These are phyloP conservation scores for Cicer pinnatifidum DNA, from an alignment of 306 rosid species.

Conservation along the genomic window DNA sequence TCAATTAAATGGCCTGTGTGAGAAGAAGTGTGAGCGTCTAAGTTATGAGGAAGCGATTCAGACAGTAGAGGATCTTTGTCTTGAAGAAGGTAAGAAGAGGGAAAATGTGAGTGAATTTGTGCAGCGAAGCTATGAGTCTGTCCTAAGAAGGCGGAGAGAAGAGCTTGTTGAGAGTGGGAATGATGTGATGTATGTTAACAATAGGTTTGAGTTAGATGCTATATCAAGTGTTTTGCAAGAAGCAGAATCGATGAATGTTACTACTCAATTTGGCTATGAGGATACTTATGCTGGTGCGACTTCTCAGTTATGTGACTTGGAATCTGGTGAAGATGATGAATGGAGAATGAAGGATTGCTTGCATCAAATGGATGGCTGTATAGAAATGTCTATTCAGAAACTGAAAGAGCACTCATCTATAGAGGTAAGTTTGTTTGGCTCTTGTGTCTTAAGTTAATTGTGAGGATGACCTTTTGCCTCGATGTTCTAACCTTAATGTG, in stretches of 20 bases:
- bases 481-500: conserved; percentile 47
- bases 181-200: conserved; percentile 57
- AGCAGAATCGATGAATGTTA: conserved; percentile 69
- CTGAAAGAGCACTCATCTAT: conserved; percentile 79
- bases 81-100: conserved; percentile 84
- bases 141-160: conserved; percentile 74
- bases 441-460: conserved; percentile 29
- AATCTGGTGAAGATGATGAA: conserved; percentile 83
- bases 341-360: conserved; percentile 85
- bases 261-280: conserved; percentile 72
- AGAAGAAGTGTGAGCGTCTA: conserved; percentile 76
- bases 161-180: conserved; percentile 78
- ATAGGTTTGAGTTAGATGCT: conserved; percentile 71
- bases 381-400: conserved; percentile 84
- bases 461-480: conserved; percentile 38
- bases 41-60: conserved; percentile 80
- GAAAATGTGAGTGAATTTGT: conserved; percentile 64
- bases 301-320: conserved; percentile 82
- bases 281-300: conserved; percentile 67
- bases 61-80: conserved; percentile 82
- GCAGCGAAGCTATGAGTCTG: conserved; percentile 72
- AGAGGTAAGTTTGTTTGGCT: conserved; percentile 67
- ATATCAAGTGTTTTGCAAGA: conserved; percentile 82
- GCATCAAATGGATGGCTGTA: conserved; percentile 76
- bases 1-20: conserved; percentile 78